Evolutionary conservation across 495 filamentous ascomycete species (phyloP).

Genomic region (Oleoguttula mirabilis): DNA sequence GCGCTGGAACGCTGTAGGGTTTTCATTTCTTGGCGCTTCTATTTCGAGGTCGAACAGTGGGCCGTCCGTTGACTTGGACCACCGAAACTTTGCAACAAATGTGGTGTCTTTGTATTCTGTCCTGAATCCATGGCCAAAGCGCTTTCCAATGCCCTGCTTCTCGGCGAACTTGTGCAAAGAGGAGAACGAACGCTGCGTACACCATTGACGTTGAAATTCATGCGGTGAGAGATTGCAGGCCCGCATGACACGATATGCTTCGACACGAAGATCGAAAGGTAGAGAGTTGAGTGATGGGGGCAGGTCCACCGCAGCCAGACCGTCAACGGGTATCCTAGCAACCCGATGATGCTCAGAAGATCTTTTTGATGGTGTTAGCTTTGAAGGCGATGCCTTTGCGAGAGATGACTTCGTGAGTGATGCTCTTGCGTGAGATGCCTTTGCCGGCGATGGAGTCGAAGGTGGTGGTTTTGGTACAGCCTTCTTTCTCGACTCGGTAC

Average conservation of each 20-base stretch:
- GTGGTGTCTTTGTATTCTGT: not conserved
- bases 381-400: not conserved
- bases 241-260: slow-evolving; percentile 8
- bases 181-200: not conserved
- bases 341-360: slow-evolving; percentile 7
- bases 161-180: not conserved
- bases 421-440: not conserved
- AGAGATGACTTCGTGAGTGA: not conserved
- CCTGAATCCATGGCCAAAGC: not conserved
- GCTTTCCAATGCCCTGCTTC: not conserved
- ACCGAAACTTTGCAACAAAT: not conserved
- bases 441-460: no score
- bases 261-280: not conserved
- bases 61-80: not conserved
- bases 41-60: slow-evolving; percentile 6
- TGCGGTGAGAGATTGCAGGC: not conserved
- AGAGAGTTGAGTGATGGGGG: not conserved
- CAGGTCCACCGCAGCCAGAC: not conserved
- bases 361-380: no score
- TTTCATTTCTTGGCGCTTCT: not conserved
- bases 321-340: not conserved
- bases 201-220: slow-evolving; percentile 1
- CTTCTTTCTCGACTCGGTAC: no score
- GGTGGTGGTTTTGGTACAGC: no score
- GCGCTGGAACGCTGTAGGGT: slow-evolving; percentile 4